These are phyloP conservation scores for Geranium incanum DNA, from an alignment of 441 rosid genomes.

Conservation along the genomic window DNA sequence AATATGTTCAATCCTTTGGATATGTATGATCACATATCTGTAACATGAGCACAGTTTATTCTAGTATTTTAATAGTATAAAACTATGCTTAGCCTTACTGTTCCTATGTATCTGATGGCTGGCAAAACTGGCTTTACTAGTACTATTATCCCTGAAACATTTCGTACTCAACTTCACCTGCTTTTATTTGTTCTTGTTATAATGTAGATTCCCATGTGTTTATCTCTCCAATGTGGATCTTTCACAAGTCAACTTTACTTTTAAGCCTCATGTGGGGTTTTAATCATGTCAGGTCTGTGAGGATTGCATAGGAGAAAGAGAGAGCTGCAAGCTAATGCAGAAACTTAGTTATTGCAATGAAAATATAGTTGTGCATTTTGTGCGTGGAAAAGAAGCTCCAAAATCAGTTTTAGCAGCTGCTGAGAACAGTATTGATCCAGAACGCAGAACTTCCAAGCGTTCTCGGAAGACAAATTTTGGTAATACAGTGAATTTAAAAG, in stretches of 20 bases:
- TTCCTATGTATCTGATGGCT: neutral
- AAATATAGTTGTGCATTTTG: constrained; percentile 65
- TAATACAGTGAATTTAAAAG: constrained; percentile 63
- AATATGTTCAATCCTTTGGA: neutral
- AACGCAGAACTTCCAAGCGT: constrained; percentile 79
- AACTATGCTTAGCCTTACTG: neutral
- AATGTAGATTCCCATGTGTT: neutral
- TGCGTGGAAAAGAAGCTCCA: constrained; percentile 95
- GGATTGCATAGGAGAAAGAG: constrained; percentile 92
- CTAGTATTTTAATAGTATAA: neutral
- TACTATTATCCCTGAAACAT: neutral
- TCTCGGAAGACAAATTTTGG: constrained; percentile 74
- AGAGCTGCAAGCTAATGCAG: constrained; percentile 81
- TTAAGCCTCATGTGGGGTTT: constrained; percentile 14
- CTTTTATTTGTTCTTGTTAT: neutral
- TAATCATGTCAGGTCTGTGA: constrained; percentile 56
- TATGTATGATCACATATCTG: neutral
- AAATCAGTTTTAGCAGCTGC: constrained; percentile 76
- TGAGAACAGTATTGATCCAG: constrained; percentile 57
- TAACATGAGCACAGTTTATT: neutral
- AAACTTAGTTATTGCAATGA: constrained; percentile 73
- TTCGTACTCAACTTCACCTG: neutral
- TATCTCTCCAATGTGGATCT: neutral
- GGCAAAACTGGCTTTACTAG: neutral
- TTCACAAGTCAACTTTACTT: constrained; percentile 3